These are phyloP conservation scores for Elymus sibiricus DNA, from an alignment of 176 grass and related monocot species.

Conservation along the genomic window DNA sequence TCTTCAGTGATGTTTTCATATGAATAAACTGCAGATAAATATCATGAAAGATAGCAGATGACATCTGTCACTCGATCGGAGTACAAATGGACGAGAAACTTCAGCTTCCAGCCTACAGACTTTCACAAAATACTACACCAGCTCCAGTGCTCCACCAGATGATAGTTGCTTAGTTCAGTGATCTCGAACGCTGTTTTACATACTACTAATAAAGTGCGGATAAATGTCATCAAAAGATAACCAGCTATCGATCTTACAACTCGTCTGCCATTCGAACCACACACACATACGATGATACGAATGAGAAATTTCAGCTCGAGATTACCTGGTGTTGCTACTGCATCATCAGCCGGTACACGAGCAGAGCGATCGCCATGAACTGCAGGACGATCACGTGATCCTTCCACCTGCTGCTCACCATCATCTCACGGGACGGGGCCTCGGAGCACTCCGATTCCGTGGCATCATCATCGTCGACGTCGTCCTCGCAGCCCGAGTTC, in stretches of 20 bases:
- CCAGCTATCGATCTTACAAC: too few relatives aligned
- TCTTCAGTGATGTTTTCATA: not conserved
- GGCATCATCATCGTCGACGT: not conserved
- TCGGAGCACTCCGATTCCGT: not conserved
- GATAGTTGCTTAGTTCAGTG: too few relatives aligned
- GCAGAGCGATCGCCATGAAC: not conserved
- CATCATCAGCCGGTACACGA: not conserved
- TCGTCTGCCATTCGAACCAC: too few relatives aligned
- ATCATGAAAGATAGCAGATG: not conserved
- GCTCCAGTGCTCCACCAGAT: too few relatives aligned
- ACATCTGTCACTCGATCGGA: not conserved
- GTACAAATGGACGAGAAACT: not conserved
- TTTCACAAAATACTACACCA: too few relatives aligned
- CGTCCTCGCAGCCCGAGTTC: not conserved
- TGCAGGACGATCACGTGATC: not conserved
- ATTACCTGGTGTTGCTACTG: not conserved
- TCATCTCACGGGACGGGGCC: too few relatives aligned
- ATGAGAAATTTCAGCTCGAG: too few relatives aligned
- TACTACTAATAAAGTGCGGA: too few relatives aligned
- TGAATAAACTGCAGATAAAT: not conserved
- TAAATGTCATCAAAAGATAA: too few relatives aligned
- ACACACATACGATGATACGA: too few relatives aligned
- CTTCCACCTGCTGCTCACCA: not conserved
- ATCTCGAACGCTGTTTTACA: too few relatives aligned
- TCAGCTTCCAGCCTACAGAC: not conserved